These are phyloP conservation scores for Vicia sativa DNA, from an alignment of 306 rosid species.

Conservation along the genomic window DNA sequence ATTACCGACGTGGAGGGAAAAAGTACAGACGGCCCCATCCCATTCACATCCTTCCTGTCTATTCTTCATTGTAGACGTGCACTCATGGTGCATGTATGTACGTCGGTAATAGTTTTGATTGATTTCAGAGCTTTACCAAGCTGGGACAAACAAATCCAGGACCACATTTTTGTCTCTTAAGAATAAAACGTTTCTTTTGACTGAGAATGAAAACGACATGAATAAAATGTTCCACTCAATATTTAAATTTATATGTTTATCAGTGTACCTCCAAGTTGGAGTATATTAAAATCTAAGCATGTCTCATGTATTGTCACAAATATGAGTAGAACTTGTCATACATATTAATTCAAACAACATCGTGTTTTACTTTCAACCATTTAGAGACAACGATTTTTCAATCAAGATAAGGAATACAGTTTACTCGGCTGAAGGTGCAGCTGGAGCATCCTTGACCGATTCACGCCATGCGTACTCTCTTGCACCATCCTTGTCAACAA, in stretches of 20 bases:
- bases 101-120: background rate
- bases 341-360: constrained; percentile 15
- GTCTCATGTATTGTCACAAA: constrained; percentile 1
- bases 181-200: background rate
- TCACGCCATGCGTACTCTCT: constrained; percentile 86
- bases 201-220: too few relatives aligned
- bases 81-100: background rate
- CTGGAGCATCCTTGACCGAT: constrained; percentile 54
- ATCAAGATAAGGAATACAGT: background rate
- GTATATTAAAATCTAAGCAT: background rate
- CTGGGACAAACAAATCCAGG: background rate
- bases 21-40: too few relatives aligned
- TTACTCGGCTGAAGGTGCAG: constrained; percentile 47
- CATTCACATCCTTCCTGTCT: too few relatives aligned
- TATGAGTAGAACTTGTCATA: constrained; percentile 12
- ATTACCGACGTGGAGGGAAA: too few relatives aligned
- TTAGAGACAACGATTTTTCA: too few relatives aligned
- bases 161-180: background rate
- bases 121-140: background rate
- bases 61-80: background rate
- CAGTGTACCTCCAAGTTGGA: too few relatives aligned
- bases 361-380: constrained; percentile 29
- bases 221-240: too few relatives aligned
- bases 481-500: constrained; percentile 92
- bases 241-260: too few relatives aligned